Percentiles rank a stretch among this genome's conserved stretches.
These are phyloP conservation scores for Thecaphora frezii DNA, from an alignment of 1,284 basidiomycete species.

Conservation along the genomic window DNA sequence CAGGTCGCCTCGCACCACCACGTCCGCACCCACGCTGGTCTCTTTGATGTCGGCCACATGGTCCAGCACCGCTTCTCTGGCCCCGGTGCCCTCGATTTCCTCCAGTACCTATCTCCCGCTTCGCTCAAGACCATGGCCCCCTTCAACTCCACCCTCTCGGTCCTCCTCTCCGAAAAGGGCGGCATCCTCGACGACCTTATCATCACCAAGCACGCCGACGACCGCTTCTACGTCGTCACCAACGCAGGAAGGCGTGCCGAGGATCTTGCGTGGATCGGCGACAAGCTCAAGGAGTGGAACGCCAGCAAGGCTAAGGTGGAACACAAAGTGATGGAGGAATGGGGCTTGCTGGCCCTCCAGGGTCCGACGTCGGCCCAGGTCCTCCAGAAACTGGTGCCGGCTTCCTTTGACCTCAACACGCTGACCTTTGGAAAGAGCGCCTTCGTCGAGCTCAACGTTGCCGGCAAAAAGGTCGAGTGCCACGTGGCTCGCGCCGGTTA, in stretches of 20 bases:
- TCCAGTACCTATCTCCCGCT: conserved; percentile 70
- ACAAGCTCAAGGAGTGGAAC: conserved; percentile 64
- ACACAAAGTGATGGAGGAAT: conserved; percentile 77
- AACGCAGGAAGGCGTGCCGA: conserved; percentile 84
- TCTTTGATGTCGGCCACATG: conserved; percentile 99
- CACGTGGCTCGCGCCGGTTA: conserved; percentile 97
- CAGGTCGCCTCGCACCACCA: conserved; percentile 84
- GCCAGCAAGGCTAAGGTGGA: conserved; percentile 65
- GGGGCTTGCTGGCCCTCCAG: conserved; percentile 88
- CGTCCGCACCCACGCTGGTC: conserved; percentile 77
- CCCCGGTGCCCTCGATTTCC: conserved; percentile 67
- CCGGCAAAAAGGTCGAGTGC: conserved; percentile 60
- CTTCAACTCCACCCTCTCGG: conserved; percentile 73
- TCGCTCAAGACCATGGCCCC: conserved; percentile 70
- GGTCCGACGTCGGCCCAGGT: conserved; percentile 81
- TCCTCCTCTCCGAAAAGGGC: conserved; percentile 82
- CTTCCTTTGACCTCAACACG: conserved; percentile 65
- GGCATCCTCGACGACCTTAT: conserved; percentile 91
- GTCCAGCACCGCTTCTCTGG: conserved; percentile 62
- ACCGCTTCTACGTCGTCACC: conserved; percentile 88
- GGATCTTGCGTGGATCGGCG: conserved; percentile 77
- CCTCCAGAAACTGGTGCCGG: conserved; percentile 68
- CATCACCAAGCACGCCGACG: conserved; percentile 61
- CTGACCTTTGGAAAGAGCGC: conserved; percentile 56
- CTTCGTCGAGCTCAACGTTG: conserved; percentile 63